Base-by-base conservation (phyloP, 2,329 filamentous ascomycete species). In the Simplicillium aogashimaense region DNA sequence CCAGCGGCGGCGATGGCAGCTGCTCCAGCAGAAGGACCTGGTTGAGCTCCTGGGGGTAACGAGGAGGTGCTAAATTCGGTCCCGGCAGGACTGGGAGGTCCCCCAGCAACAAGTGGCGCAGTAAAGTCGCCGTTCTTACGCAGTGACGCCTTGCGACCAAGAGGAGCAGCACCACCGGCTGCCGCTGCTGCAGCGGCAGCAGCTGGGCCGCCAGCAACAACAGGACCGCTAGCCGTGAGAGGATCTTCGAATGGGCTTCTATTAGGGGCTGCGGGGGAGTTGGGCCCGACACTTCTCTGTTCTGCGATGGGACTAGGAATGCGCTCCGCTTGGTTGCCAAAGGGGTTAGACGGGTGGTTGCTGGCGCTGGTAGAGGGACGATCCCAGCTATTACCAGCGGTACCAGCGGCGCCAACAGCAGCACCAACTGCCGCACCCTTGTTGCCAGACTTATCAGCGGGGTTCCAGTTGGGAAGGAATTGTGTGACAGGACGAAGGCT, bases 401-500 rank as follows among this genome's bases (percentile, higher is more conserved):
- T 56, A 13, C 59, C 51, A 13, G 53, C 53, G 10, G 54, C 47
- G 8, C 52, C 51, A 32, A 63, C 48, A 36, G 57, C 51, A 8
- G 64, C 54, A 28, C 59, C 58, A 40, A 70, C 57, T 28, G 59
- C 62, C 43, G 66, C 65, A 28, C 64, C 67, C 43, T 67, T 71
- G 62, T 69, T 77, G 29, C 59, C 55, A 38, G 68, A 64, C 54
- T 70, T 69, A 40, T 75, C 71, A 7, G 65, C 52, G 9, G 20
- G 20, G 40, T 59, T 60, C 40, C 85, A 72, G 53, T 76, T 79
- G 5, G 86, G 84, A 31, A 86, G 71, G 62, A 95, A 89, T 53
- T 92, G 80, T 32, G 86, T 90, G 37, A 92, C 76, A 3, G 88
- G 88, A 37, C 87, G 82, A 40, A 95, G 71, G 54, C 86, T 94